Percentiles rank a stretch among this genome's conserved stretches.
Evolutionary conservation across 2,329 filamentous ascomycete species (phyloP).

Genomic region (Cladosporium sphaerospermum): DNA sequence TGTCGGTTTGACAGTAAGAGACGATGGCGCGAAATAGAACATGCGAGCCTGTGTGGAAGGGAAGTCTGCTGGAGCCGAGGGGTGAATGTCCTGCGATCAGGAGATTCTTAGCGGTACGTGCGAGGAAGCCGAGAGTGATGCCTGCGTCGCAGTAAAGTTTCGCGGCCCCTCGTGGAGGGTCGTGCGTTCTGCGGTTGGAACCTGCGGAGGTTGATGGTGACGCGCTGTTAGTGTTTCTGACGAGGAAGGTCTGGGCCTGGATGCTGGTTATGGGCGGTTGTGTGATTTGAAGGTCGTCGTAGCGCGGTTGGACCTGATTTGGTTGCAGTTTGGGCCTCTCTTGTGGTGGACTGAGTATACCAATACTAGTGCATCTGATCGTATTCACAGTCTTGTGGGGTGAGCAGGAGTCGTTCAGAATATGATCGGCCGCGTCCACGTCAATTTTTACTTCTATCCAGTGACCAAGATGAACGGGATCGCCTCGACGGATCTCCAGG

Average conservation of each 20-base stretch:
- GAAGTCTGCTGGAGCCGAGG: too few species aligned
- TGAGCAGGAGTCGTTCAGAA: background rate
- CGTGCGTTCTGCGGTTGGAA: background rate
- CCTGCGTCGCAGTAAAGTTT: constrained; percentile 26
- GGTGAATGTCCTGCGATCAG: background rate
- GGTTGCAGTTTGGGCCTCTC: background rate
- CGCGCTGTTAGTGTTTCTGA: background rate
- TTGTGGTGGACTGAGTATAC: background rate
- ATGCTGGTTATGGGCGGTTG: constrained; percentile 24
- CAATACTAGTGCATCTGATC: too few species aligned
- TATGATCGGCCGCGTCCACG: constrained; percentile 1
- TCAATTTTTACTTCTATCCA: constrained; percentile 23
- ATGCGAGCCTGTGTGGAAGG: background rate
- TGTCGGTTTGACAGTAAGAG: constrained; percentile 19
- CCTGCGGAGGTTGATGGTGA: background rate
- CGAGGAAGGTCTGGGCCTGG: constrained; percentile 24
- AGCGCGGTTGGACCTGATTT: background rate
- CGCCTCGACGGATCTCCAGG: constrained; percentile 17
- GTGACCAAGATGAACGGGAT: constrained; percentile 19
- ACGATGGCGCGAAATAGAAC: constrained; percentile 25
- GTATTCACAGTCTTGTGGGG: background rate
- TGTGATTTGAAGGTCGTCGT: constrained; percentile 18
- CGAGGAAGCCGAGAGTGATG: constrained; percentile 25
- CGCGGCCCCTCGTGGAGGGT: background rate
- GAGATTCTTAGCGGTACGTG: constrained; percentile 10